Evolutionary conservation across 2,329 filamentous ascomycete genomes (phyloP).

Genomic region (Xylariaceae sp.): DNA sequence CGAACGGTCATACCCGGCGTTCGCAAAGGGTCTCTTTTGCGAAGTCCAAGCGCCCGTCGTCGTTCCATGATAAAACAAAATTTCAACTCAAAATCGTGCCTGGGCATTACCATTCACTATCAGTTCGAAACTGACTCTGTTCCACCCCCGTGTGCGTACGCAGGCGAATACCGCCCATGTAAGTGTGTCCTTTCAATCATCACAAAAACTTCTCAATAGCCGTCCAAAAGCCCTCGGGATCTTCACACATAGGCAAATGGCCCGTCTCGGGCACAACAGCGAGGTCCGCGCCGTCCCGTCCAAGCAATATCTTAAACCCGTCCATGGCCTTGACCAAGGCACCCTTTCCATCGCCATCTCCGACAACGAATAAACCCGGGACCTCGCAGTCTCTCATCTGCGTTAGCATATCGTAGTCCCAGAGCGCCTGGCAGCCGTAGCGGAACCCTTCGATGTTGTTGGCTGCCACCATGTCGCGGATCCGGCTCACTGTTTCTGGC

Average conservation of each 20-base stretch:
- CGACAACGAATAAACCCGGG: constrained; percentile 64
- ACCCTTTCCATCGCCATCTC: constrained; percentile 63
- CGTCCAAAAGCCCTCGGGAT: constrained; percentile 60
- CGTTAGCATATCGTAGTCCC: constrained; percentile 61
- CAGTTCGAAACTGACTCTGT: neutral
- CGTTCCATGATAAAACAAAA: too few species aligned
- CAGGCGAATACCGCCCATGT: too few species aligned
- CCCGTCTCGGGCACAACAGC: constrained; percentile 64
- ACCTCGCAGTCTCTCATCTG: constrained; percentile 50
- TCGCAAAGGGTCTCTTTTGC: too few species aligned
- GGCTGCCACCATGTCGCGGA: constrained; percentile 61
- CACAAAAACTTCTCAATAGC: constrained; percentile 56
- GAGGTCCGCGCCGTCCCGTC: constrained; percentile 50
- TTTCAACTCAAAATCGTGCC: too few species aligned
- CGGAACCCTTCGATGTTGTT: constrained; percentile 68
- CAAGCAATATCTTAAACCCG: constrained; percentile 58
- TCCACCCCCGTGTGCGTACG: neutral
- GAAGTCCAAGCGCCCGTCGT: too few species aligned
- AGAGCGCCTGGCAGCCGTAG: constrained; percentile 63
- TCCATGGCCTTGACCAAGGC: constrained; percentile 76
- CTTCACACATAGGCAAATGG: constrained; percentile 80
- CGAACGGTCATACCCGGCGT: too few species aligned
- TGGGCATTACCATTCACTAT: too few species aligned
- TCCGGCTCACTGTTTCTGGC: constrained; percentile 44
- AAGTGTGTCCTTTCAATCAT: neutral